A percentile compares a stretch with the other conserved stretches of the same genome.
These are phyloP conservation scores for Lentinula sp. DNA, from an alignment of 768 basidiomycete genomes.

Conservation along the genomic window DNA sequence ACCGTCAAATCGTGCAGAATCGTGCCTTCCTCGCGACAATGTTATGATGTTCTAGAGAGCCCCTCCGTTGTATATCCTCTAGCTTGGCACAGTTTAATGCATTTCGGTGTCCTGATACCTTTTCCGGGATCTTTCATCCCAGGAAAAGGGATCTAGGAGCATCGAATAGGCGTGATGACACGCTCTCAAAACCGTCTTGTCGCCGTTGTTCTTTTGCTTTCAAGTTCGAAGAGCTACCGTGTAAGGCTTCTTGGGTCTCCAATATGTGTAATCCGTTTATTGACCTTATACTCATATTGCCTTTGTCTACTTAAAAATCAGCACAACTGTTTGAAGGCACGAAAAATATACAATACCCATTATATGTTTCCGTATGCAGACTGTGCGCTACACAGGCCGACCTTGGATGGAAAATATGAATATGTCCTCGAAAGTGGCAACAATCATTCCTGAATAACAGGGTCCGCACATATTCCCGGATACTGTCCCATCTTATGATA, in stretches of 20 bases:
- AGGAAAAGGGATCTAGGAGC: constrained; percentile 1
- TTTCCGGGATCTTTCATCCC: constrained; percentile 1
- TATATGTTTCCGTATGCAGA: constrained; percentile 6
- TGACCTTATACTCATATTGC: background rate
- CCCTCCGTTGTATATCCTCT: background rate
- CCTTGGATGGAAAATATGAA: constrained; percentile 12
- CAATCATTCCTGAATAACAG: constrained; percentile 7
- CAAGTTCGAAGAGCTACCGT: too few species aligned
- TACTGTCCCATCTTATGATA: constrained; percentile 12
- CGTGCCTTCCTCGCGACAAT: background rate
- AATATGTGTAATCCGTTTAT: constrained; percentile 1
- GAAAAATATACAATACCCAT: background rate
- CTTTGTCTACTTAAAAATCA: background rate
- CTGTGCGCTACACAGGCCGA: constrained; percentile 1
- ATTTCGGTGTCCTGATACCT: background rate
- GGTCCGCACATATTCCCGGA: constrained; percentile 8
- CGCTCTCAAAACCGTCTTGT: background rate
- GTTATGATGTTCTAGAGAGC: background rate
- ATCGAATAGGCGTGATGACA: background rate
- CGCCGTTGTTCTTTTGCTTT: constrained; percentile 2
- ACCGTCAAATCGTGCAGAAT: background rate
- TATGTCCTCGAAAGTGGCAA: constrained; percentile 9
- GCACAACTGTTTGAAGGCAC: background rate
- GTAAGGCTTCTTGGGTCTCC: background rate
- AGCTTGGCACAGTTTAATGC: background rate